Base-by-base conservation (phyloP, 768 basidiomycete species). In the Kwoniella sp. region DNA sequence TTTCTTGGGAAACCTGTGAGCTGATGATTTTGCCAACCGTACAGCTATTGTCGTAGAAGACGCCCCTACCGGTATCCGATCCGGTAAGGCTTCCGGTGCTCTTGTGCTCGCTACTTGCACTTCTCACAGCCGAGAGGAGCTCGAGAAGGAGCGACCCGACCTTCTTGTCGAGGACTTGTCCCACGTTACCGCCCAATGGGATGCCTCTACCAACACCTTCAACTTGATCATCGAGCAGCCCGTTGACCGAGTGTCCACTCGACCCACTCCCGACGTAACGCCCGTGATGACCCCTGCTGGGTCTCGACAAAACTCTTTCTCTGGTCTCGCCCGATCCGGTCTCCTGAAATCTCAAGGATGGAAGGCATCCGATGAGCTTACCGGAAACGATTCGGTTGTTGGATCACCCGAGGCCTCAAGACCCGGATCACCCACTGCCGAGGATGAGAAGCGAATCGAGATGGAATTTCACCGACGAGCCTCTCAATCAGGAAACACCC, bases 81-180 rank as follows among this genome's bases (percentile, higher is more conserved):
- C 90, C n/a, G 91, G 91, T 25, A 85, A 84, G 53, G 87, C 88
- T 10, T 89, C 91, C 17, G 90, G 91, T 15, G 84, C 89, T 55
- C 83, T 80, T 49, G 90, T 89, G 0, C 84, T 95, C 13, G 93
- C 89, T 1, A 90, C 94, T 1, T 90, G 89, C 75, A 94, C 93
- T 37, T 65, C 64, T 5, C 64, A 65, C 37, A 83, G 84, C 37
- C 82, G 85, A 12, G 85, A 85, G 55, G 76, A 76, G 46, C 83
- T 96, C 60, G 80, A 80, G 53, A 75, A 75, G 58, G 78, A 80
- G 64, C 71, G 77, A 65, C 80, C 80, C 44, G 80, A 80, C 62
- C 79, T 78, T 74, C 71, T 80, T 7, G 80, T 80, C 46, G 75
- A 77, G 50, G 77, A 79, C 52, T 68, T 80, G n/a, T 77, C 77